These are phyloP conservation scores for Cystoderma amianthinum DNA, from an alignment of 768 basidiomycete species.

Conservation along the genomic window DNA sequence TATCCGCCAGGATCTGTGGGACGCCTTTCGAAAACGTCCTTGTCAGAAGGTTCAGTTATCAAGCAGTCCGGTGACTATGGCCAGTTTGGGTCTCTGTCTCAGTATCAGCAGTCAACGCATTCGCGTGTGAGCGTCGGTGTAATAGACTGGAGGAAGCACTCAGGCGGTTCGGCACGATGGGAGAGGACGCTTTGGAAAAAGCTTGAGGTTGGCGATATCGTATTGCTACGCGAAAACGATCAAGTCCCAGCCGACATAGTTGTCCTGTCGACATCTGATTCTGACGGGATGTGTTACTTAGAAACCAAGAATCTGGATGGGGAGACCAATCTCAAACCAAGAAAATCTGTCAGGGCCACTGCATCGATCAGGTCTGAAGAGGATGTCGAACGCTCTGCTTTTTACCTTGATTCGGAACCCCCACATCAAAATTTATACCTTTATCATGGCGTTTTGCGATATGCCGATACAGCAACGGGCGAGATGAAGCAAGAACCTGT, in stretches of 20 bases:
- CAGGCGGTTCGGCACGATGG: slow-evolving; percentile 75
- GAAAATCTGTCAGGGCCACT: slow-evolving; percentile 72
- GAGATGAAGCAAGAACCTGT: slow-evolving; percentile 62
- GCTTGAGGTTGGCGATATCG: slow-evolving; percentile 94
- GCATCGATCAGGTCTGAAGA: slow-evolving; percentile 75
- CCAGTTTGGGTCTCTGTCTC: slow-evolving; percentile 32
- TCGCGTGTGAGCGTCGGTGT: slow-evolving; percentile 61
- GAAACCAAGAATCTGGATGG: slow-evolving; percentile 99
- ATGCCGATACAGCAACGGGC: slow-evolving; percentile 44
- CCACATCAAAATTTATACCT: slow-evolving; percentile 91
- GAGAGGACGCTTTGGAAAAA: slow-evolving; percentile 98
- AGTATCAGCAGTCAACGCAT: slow-evolving; percentile 51
- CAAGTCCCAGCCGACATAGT: slow-evolving; percentile 96
- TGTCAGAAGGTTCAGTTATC: slow-evolving; percentile 12
- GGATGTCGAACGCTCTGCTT: slow-evolving; percentile 81
- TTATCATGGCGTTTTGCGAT: slow-evolving; percentile 82
- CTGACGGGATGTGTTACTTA: slow-evolving; percentile 88
- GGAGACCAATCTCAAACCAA: slow-evolving; percentile 92
- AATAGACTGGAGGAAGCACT: slow-evolving; percentile 70
- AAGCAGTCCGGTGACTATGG: slow-evolving; percentile 26
- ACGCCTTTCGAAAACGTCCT: slow-evolving; percentile 26
- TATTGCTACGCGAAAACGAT: slow-evolving; percentile 86
- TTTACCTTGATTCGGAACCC: slow-evolving; percentile 88
- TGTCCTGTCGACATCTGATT: slow-evolving; percentile 86
- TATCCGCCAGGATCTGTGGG: slow-evolving; percentile 46